Percentiles rank a stretch among this genome's conserved stretches.
phyloP scores from a whole-genome alignment of 2,329 filamentous ascomycete genomes.

The Simplicillium sp. region DNA sequence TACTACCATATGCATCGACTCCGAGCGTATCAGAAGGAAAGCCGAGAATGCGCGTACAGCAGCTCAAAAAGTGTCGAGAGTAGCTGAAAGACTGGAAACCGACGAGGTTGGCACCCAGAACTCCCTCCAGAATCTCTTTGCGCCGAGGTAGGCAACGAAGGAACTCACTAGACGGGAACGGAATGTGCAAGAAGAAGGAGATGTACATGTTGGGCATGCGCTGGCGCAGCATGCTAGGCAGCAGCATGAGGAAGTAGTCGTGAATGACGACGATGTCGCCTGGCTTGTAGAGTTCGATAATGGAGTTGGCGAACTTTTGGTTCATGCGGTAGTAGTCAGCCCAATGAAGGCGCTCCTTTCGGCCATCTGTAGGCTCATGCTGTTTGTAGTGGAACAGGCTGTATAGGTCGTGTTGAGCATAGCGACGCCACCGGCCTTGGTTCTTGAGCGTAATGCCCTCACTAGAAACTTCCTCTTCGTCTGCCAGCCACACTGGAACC shows the following conservation, averaged over 20 bases:
- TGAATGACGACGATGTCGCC: conserved; percentile 90
- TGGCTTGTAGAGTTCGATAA: conserved; percentile 80
- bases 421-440: conserved; percentile 78
- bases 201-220: conserved; percentile 84
- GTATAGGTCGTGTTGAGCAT: conserved; percentile 86
- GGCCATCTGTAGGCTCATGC: conserved; percentile 79
- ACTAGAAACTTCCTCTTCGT: conserved; percentile 57
- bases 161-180: conserved; percentile 94
- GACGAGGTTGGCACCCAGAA: conserved; percentile 84
- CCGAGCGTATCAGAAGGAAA: conserved; percentile 79
- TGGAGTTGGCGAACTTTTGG: conserved; percentile 81
- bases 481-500: conserved; percentile 80
- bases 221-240: conserved; percentile 82
- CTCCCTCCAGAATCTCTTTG: conserved; percentile 83
- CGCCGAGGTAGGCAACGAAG: conserved; percentile 78
- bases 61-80: conserved; percentile 87
- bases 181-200: conserved; percentile 87
- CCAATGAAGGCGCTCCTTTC: conserved; percentile 75
- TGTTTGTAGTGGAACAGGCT: conserved; percentile 95
- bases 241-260: conserved; percentile 85
- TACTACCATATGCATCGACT: conserved; percentile 79
- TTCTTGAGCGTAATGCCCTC: conserved; percentile 69
- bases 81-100: conserved; percentile 96
- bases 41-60: conserved; percentile 83
- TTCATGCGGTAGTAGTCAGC: conserved; percentile 91